Evolutionary conservation across 108 stramenopile genomes (phyloP), one percentile per base, ranked within the genome.

Genomic region (Schizochytrium sp.): DNA sequence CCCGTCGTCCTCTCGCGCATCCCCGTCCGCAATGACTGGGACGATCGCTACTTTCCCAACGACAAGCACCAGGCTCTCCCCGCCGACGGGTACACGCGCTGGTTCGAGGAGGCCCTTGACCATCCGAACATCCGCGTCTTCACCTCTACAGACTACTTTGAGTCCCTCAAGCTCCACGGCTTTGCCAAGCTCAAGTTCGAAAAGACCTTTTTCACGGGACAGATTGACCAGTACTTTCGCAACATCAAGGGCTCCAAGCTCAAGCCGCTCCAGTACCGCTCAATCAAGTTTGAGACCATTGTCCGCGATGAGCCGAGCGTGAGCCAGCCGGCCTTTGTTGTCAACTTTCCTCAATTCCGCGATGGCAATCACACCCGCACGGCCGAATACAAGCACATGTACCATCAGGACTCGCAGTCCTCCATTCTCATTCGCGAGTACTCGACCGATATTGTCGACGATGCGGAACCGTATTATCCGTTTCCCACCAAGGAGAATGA

Each of bases 61-160:
- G 96, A 96, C 92, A 87, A 88, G 5, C 88, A 94, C 90, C 96
- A 96, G 90, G 96, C 94, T 0, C 91, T 96, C 19, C 96, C 96
- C 4, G 90, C 88, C 41, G 25, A 92, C 16, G 96, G 96, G 18
- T 96, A 96, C 90, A 96, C 96, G 12, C 72, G 92, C 10, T 89
- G 94, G 12, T 95, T 95, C 92, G 93, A 94, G 47, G 92, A 92
- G 14, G 93, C 95, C 92, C 83, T 89, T 6, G 87, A 95, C 19
- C 90, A 94, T 88, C 89, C 93, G 5, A 89, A 91, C 23, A 96
- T 96, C 76, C 92, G 92, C 10, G 95, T 96, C 4, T 47, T 91
- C 60, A 87, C 93, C 16, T 88, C 93, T 58, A 93, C 92, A 5
- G 95, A 96, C 89, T 96, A 92, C 91, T 96, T 96, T 88, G 89